A percentile compares a stretch with the other conserved stretches of the same genome.
phyloP scores from a whole-genome alignment of 495 filamentous ascomycete genomes.

The Aspergillus bridgeri region DNA sequence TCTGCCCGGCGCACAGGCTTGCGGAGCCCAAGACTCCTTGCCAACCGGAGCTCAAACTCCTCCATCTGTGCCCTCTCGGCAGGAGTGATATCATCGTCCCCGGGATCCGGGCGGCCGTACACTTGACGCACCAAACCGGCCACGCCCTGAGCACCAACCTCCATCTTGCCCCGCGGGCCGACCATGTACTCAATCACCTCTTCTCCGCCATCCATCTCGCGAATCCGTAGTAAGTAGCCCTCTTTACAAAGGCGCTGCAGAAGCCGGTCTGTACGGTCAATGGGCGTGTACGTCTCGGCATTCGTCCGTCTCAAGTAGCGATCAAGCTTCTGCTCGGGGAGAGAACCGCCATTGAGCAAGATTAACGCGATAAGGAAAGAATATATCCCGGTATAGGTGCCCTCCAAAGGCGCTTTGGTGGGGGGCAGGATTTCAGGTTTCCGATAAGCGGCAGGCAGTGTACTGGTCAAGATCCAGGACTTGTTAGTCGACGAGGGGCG shows the following conservation, averaged over 20 bases:
- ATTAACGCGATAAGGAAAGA: conserved; percentile 77
- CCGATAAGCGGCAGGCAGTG: conserved; percentile 64
- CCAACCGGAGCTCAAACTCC: conserved; percentile 30
- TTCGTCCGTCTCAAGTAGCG: conserved; percentile 75
- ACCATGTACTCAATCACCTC: conserved; percentile 74
- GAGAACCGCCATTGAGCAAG: conserved; percentile 61
- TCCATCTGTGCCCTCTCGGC: conserved; percentile 26
- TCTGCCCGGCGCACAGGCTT: conserved; percentile 10
- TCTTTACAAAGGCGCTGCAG: conserved; percentile 74
- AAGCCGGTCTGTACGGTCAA: conserved; percentile 72
- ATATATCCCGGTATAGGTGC: conserved; percentile 75
- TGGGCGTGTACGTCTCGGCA: conserved; percentile 66
- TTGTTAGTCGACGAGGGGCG: conserved; percentile 51
- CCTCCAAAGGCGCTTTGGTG: conserved; percentile 65
- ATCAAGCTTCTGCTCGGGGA: conserved; percentile 69
- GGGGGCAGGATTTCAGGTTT: conserved; percentile 63
- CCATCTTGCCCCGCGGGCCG: conserved; percentile 80
- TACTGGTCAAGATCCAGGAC: conserved; percentile 71
- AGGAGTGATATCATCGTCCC: conserved; percentile 45
- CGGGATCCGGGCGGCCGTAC: conserved; percentile 40
- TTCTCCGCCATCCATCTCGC: conserved; percentile 65
- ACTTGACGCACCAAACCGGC: conserved; percentile 64
- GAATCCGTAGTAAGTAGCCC: conserved; percentile 74
- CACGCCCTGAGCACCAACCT: conserved; percentile 72
- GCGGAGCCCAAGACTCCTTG: conserved; percentile 30